Percentiles rank a stretch among this genome's conserved stretches.
phyloP scores from a whole-genome alignment of 495 filamentous ascomycete species.

The Xylaria curta region DNA sequence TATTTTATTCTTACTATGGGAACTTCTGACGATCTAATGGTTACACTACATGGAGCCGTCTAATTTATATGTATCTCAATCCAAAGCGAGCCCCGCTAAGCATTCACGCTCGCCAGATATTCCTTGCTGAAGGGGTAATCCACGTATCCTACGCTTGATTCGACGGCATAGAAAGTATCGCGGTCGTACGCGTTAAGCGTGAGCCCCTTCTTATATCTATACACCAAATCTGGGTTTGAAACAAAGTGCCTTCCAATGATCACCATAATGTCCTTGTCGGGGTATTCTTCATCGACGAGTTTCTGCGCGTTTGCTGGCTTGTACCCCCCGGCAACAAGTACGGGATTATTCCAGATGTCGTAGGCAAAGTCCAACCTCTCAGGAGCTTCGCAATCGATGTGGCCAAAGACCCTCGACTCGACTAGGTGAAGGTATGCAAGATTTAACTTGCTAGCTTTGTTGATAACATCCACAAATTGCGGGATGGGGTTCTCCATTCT shows the following conservation, averaged over 20 bases:
- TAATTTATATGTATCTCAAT: neutral
- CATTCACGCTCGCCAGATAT: slow-evolving; percentile 22
- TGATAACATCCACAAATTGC: slow-evolving; percentile 62
- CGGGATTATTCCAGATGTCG: slow-evolving; percentile 35
- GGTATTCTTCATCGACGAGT: slow-evolving; percentile 58
- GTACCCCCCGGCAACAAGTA: slow-evolving; percentile 40
- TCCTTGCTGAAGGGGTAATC: slow-evolving; percentile 59
- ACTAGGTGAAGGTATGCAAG: slow-evolving; percentile 70
- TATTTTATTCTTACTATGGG: neutral
- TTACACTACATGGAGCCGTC: neutral
- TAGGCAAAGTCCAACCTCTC: slow-evolving; percentile 34
- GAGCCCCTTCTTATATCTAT: slow-evolving; percentile 60
- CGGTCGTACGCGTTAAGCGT: slow-evolving; percentile 60
- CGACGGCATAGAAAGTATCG: slow-evolving; percentile 60
- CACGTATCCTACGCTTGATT: slow-evolving; percentile 61
- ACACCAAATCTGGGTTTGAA: slow-evolving; percentile 71
- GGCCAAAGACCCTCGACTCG: slow-evolving; percentile 48
- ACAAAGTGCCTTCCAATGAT: slow-evolving; percentile 68
- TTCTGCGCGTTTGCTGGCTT: slow-evolving; percentile 40
- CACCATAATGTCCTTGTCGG: slow-evolving; percentile 54
- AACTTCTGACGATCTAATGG: neutral
- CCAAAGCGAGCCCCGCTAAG: neutral
- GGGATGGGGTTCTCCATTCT: slow-evolving; percentile 55
- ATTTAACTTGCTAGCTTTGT: slow-evolving; percentile 53
- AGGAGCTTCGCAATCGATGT: neutral